These are phyloP conservation scores for Ramalina peruviana DNA, from an alignment of 495 filamentous ascomycete species.

Conservation along the genomic window DNA sequence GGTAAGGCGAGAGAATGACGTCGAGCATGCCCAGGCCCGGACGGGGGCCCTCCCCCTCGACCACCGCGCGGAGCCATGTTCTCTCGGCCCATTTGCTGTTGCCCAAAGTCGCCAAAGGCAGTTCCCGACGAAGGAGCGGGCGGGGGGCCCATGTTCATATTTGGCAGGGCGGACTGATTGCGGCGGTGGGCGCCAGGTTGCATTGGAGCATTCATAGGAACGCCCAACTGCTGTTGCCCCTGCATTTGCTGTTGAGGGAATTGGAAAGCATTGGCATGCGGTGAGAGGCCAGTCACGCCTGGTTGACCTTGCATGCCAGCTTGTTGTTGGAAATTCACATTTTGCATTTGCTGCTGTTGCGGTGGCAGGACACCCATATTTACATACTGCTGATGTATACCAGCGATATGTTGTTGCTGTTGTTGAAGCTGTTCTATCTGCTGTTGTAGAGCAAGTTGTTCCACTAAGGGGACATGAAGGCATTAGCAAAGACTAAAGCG, in stretches of 20 bases:
- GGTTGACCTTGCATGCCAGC: slow-evolving; percentile 45
- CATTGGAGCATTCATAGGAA: slow-evolving; percentile 62
- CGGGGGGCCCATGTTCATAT: slow-evolving; percentile 84
- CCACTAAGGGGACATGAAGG: slow-evolving; percentile 44
- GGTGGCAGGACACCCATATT: slow-evolving; percentile 81
- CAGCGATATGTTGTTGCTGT: slow-evolving; percentile 95
- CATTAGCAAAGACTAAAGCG: not conserved
- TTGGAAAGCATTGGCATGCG: slow-evolving; percentile 73
- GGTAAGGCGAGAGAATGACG: slow-evolving; percentile 89
- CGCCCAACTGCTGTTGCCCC: slow-evolving; percentile 53
- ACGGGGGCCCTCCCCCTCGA: slow-evolving; percentile 55
- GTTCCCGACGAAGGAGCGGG: slow-evolving; percentile 91
- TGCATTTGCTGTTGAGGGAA: slow-evolving; percentile 74
- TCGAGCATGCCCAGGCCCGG: slow-evolving; percentile 65
- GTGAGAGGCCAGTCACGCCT: slow-evolving; percentile 57
- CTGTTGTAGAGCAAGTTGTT: slow-evolving; percentile 96
- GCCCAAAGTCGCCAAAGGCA: slow-evolving; percentile 62
- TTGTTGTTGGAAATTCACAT: slow-evolving; percentile 42
- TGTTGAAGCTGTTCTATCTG: slow-evolving; percentile 96
- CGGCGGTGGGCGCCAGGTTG: slow-evolving; percentile 80
- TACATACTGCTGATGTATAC: slow-evolving; percentile 90
- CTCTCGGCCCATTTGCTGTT: slow-evolving; percentile 48
- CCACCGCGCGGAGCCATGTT: slow-evolving; percentile 58
- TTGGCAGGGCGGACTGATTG: slow-evolving; percentile 93
- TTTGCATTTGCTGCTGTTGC: slow-evolving; percentile 67